Evolutionary conservation across 305 asterid genomes (phyloP).

Genomic region (Coffea humblotiana): DNA sequence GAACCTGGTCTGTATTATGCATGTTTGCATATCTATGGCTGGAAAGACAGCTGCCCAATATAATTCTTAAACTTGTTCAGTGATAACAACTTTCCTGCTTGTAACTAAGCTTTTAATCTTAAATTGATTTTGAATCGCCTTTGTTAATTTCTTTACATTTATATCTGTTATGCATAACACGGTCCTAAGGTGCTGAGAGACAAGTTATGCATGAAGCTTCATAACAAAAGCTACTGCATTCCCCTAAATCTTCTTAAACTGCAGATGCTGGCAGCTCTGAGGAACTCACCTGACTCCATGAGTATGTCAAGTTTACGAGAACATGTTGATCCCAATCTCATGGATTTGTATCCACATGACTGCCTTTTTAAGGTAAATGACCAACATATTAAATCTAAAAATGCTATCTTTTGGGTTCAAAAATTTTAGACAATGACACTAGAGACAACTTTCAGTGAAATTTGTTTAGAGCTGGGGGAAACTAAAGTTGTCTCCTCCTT

Average conservation of each 20-base stretch:
- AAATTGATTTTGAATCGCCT: background rate
- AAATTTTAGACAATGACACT: background rate
- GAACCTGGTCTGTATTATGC: background rate
- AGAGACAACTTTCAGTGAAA: background rate
- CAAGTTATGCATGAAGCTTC: background rate
- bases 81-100: background rate
- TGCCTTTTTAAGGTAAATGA: conserved; percentile 77
- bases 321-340: conserved; percentile 74
- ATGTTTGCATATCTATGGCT: background rate
- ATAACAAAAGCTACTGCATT: background rate
- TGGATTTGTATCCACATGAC: conserved; percentile 91
- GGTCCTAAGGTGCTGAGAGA: background rate
- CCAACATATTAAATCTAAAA: conserved; percentile 1
- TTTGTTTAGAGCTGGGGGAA: background rate
- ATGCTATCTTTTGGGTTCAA: background rate
- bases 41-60: background rate
- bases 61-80: background rate
- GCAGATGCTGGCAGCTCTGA: conserved; percentile 91
- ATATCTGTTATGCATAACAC: background rate
- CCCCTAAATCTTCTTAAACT: conserved; percentile 28
- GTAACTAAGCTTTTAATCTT: background rate
- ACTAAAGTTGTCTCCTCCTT: background rate
- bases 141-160: background rate
- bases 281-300: conserved; percentile 73
- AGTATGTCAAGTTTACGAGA: conserved; percentile 82